Evolutionary conservation across 768 basidiomycete species (phyloP).

Genomic region (Mycena latifolia): DNA sequence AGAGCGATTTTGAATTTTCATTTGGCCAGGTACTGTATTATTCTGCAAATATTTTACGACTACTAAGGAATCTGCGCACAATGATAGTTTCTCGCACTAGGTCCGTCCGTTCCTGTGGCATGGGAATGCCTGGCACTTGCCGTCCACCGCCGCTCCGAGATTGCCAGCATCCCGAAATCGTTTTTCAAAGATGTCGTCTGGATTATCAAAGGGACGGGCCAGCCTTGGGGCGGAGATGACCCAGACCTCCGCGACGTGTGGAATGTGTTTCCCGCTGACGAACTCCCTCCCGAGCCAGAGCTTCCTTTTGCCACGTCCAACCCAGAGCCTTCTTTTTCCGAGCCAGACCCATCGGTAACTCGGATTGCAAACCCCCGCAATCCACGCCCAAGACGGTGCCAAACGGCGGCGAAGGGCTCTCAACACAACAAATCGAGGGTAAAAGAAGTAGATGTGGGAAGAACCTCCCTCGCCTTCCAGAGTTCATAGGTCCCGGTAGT

Average conservation of each 20-base stretch:
- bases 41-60: background rate
- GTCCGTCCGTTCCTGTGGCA: constrained; percentile 5
- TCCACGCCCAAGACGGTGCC: too few species aligned
- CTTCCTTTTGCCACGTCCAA: too few species aligned
- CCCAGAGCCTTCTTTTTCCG: too few species aligned
- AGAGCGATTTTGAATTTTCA: constrained; percentile 7
- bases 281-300: too few species aligned
- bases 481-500: too few species aligned
- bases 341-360: too few species aligned
- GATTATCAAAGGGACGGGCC: constrained; percentile 11
- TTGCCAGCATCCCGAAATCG: background rate
- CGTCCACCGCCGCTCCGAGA: constrained; percentile 1
- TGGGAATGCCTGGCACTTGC: constrained; percentile 8
- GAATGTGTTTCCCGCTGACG: constrained; percentile 12
- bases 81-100: constrained; percentile 17
- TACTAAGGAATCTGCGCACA: background rate
- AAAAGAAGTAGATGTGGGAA: too few species aligned
- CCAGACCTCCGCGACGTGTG: constrained; percentile 9
- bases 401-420: too few species aligned
- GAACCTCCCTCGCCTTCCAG: background rate
- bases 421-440: too few species aligned
- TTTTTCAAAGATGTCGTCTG: constrained; percentile 11
- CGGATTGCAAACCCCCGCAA: too few species aligned
- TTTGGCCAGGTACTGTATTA: constrained; percentile 14
- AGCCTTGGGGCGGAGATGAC: constrained; percentile 11